Evolutionary conservation across 2,329 filamentous ascomycete species (phyloP).

Genomic region (Colletotrichum sp.): DNA sequence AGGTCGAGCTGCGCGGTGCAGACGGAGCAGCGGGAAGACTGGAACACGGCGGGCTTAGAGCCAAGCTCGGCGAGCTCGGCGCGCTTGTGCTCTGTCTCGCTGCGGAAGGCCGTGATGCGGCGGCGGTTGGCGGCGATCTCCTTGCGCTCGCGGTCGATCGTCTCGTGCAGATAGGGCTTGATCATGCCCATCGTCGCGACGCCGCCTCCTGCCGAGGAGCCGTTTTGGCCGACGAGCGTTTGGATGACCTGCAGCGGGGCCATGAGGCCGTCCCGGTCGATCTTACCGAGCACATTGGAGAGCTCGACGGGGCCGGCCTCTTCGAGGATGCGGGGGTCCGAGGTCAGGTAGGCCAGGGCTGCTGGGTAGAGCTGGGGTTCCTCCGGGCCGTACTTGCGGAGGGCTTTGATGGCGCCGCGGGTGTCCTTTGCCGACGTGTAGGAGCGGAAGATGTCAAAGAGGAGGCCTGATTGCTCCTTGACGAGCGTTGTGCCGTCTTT

Average conservation of each 20-base stretch:
- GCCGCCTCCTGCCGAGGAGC: slow-evolving; percentile 39
- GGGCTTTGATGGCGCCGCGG: slow-evolving; percentile 83
- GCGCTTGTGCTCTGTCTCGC: slow-evolving; percentile 81
- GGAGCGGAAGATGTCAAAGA: slow-evolving; percentile 95
- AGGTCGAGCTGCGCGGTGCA: slow-evolving; percentile 82
- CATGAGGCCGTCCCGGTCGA: slow-evolving; percentile 91
- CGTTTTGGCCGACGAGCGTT: slow-evolving; percentile 72
- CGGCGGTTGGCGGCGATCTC: slow-evolving; percentile 83
- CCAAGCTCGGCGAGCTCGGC: slow-evolving; percentile 79
- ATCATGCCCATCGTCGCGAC: slow-evolving; percentile 98
- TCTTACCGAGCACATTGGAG: slow-evolving; percentile 78
- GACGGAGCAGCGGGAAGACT: slow-evolving; percentile 84
- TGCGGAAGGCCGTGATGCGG: slow-evolving; percentile 82
- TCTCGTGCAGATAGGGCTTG: slow-evolving; percentile 87
- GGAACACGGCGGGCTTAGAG: slow-evolving; percentile 85
- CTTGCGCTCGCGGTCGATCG: slow-evolving; percentile 85
- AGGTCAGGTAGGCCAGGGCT: slow-evolving; percentile 91
- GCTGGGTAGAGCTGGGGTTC: slow-evolving; percentile 93
- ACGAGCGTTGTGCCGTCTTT: slow-evolving; percentile 89
- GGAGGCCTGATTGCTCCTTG: slow-evolving; percentile 88
- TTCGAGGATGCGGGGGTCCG: slow-evolving; percentile 77
- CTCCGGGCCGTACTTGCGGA: slow-evolving; percentile 88
- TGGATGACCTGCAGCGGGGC: slow-evolving; percentile 96
- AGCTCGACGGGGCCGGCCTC: slow-evolving; percentile 87
- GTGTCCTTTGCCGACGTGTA: slow-evolving; percentile 95